Percentiles rank a stretch among this genome's conserved stretches.
Conservation (phyloP, 176 grass and related monocot species). For the Raddia guianensis region DNA sequence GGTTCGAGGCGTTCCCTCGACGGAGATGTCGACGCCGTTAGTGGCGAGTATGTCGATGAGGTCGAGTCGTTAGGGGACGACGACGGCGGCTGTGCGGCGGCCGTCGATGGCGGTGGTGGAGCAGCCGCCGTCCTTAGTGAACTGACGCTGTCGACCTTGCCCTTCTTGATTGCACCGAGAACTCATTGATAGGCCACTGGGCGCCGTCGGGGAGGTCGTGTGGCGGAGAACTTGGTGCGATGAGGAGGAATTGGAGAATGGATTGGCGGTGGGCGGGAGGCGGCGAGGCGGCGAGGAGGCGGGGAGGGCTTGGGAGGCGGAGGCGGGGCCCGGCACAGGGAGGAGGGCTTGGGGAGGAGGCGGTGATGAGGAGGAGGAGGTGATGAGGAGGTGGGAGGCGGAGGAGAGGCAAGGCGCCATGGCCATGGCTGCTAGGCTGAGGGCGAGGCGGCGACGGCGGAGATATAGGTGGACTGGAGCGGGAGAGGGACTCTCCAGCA, state of each 20-base stretch:
- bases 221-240: constrained; percentile 52
- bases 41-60: constrained; percentile 95
- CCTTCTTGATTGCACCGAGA: constrained; percentile 84
- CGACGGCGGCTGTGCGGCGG: constrained; percentile 64
- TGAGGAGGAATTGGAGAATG: constrained; percentile 69
- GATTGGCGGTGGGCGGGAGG: constrained; percentile 53
- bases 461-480: no score
- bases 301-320: constrained; percentile 34
- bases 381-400: constrained; percentile 67
- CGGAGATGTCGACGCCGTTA: constrained; percentile 97
- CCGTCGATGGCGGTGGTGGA: constrained; percentile 87
- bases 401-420: constrained; percentile 58
- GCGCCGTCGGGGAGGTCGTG: constrained; percentile 73
- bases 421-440: not conserved
- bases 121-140: constrained; percentile 80
- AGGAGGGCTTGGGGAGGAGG: constrained; percentile 59
- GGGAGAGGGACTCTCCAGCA: no score
- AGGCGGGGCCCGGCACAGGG: constrained; percentile 45
- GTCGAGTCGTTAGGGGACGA: constrained; percentile 94
- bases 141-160: constrained; percentile 93
- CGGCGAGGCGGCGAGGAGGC: constrained; percentile 46
- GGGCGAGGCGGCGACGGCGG: no score
- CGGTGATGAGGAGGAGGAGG: no score
- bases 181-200: constrained; percentile 97
- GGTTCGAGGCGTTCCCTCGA: constrained; percentile 72